Conservation (phyloP, 805 yeast genomes). For the Starmerella apicola region DNA sequence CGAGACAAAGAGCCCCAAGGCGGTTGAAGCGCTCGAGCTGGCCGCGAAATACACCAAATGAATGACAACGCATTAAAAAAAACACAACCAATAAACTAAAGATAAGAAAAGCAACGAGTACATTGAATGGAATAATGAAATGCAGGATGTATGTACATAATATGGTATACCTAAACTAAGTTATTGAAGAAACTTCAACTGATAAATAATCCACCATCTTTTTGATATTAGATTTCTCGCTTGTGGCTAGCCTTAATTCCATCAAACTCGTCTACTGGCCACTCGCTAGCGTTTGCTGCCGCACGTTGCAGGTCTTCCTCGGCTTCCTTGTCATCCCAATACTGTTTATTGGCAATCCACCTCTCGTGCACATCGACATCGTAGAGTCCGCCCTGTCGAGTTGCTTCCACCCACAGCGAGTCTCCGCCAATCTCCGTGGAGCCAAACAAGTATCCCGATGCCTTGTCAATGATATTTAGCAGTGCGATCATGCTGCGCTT, state of each 20-base stretch:
- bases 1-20: slow-evolving; percentile 21
- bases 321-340: slow-evolving; percentile 52
- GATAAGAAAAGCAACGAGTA: too few species aligned
- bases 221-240: too few species aligned
- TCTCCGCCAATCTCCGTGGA: slow-evolving; percentile 94
- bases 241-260: slow-evolving; percentile 11
- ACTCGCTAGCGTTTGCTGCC: slow-evolving; percentile 60
- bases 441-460: slow-evolving; percentile 89
- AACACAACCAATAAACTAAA: too few species aligned
- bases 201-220: too few species aligned
- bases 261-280: slow-evolving; percentile 25
- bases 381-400: slow-evolving; percentile 55
- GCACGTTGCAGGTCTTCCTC: slow-evolving; percentile 23
- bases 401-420: slow-evolving; percentile 91
- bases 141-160: too few species aligned
- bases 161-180: too few species aligned
- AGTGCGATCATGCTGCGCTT: slow-evolving; percentile 82
- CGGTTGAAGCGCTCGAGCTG: slow-evolving; percentile 14
- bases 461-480: slow-evolving; percentile 68
- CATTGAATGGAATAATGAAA: too few species aligned
- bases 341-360: slow-evolving; percentile 79
- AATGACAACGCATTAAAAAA: too few species aligned
- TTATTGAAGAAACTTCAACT: too few species aligned
- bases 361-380: slow-evolving; percentile 77
- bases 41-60: too few species aligned